Base-by-base conservation (phyloP, 441 rosid genomes). In the Euphorbia celastroides region DNA sequence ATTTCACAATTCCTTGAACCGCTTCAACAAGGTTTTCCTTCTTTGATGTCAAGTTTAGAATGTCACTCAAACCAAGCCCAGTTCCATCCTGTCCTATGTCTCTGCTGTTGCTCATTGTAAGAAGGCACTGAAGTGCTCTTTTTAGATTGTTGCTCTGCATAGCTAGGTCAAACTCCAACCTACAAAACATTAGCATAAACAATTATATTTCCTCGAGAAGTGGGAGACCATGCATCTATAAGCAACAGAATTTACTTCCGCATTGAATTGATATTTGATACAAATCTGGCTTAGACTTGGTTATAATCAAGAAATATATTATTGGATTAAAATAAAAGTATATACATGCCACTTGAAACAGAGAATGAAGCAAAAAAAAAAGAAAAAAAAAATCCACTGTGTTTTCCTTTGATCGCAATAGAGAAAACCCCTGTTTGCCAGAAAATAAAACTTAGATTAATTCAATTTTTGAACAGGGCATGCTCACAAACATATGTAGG, bases 41-140 rank as follows among this genome's bases (percentile, higher is more conserved):
- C 80, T 94, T 88, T 57, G 89, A 78, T 46, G 96, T 83, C 68
- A 88, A 67, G 70, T 77, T 87, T 60, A 94, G 94, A 77, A 92
- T 90, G 80, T 94, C 98, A 80, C 76, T 88, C 86, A 94, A 75
- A 25, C 88, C 88, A 50, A 87, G 87, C 67, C 93, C 86, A 11
- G 80, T 68, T 61, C 86, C 81, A 65, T 94, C 96, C 69, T 82
- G 98, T 64, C 98, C 98, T 65, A 94, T 81, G 83, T 94, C 99
- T 77, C 84, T 83, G 81, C 95, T 90, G 79, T 92, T 94, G 82
- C 97, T 89, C 98, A 92, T 88, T 20, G 92, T 92, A 67, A 92
- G 83, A 69, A 94, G 97, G 86, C 97, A 92, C 73, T 90, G 98
- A 66, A 94, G 97, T 70, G 99, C 98, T 80, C 99, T 94, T 88